Evolutionary conservation across 2,329 filamentous ascomycete species (phyloP), one percentile per base, ranked within the genome.

Genomic region (Fusarium sp.): DNA sequence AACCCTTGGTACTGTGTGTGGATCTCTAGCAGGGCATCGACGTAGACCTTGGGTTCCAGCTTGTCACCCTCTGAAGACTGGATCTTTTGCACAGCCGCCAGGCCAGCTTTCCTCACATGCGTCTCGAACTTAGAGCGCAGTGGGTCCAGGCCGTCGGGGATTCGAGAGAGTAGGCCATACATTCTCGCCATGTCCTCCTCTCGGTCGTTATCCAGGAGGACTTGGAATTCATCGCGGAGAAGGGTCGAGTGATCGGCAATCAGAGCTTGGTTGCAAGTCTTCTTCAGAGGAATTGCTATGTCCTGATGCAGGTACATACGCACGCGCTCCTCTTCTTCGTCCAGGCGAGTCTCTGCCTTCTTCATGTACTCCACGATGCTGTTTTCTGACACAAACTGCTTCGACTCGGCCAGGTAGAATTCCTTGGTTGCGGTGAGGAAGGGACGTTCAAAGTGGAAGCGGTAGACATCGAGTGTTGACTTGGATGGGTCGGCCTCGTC

Each of bases 301-400:
- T 99, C 97, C 39, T 92, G 91, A 79, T 98, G 95, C 54, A 99
- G 88, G 80, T 97, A 99, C 80, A 98, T 91, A 75, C 92, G 92
- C 11, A 99, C 97, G 30, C 97, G 94, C 81, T 96, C 94, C 85
- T 97, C 97, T 83, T 99, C 97, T 83, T 99, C 97, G 9, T 94
- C 91, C 70, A 99, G 85, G 35, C 97, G 92, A 48, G 91, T 85
- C 84, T 98, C 96, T 1, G 97, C 97, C 89, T 99, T 99, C 88
- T 98, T 98, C 97, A 99, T 98, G 85, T 98, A 99, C 81, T 99
- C 97, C 37, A 99, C 95, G 5, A 99, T 95, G 73, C 94, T 97
- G 82, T 99, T 99, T 83, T 98, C 96, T 13, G 95, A 94, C 37
- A 99, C 91, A 81, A 99, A 99, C 73, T 95, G 93, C 78, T 95